These are phyloP conservation scores for Platanthera zijinensis DNA, from an alignment of 106 monocot genomes.

Conservation along the genomic window DNA sequence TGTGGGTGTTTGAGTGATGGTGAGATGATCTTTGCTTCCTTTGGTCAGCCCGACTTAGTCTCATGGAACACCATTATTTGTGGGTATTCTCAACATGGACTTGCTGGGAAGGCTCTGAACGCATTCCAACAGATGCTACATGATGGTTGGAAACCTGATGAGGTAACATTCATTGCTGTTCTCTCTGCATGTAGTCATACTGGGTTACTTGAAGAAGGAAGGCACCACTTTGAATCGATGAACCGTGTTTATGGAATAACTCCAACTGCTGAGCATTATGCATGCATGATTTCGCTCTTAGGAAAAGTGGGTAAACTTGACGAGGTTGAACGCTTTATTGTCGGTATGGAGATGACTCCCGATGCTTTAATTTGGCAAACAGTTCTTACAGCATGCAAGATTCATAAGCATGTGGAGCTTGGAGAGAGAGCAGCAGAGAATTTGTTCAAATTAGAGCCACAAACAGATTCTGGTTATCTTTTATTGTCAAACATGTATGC, in stretches of 20 bases:
- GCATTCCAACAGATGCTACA: conserved; percentile 30
- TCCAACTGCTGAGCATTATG: conserved; percentile 15
- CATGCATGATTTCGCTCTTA: conserved; percentile 40
- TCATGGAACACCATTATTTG: conserved; percentile 40
- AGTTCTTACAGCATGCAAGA: conserved; percentile 35
- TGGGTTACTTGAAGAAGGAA: conserved; percentile 31
- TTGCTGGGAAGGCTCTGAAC: conserved; percentile 17
- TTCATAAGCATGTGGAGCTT: conserved; percentile 37
- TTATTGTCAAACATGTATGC: conserved; percentile 1
- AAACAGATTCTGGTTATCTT: conserved; percentile 11
- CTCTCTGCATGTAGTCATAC: conserved; percentile 51
- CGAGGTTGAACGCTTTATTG: conserved; percentile 17
- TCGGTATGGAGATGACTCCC: conserved; percentile 19
- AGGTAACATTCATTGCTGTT: conserved; percentile 38
- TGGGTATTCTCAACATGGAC: conserved; percentile 39
- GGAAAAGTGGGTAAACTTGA: conserved; percentile 25
- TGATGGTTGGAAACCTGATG: conserved; percentile 21
- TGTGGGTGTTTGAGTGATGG: conserved; percentile 40
- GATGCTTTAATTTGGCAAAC: conserved; percentile 43
- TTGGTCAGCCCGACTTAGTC: conserved; percentile 15
- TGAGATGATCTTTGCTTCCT: conserved; percentile 15
- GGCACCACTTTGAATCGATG: conserved; percentile 18
- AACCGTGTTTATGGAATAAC: conserved; percentile 17
- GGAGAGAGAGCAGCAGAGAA: conserved; percentile 34
- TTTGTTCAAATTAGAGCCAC: conserved; percentile 36